Conservation (phyloP, 257 asterid genomes). For the Rehmannia glutinosa region DNA sequence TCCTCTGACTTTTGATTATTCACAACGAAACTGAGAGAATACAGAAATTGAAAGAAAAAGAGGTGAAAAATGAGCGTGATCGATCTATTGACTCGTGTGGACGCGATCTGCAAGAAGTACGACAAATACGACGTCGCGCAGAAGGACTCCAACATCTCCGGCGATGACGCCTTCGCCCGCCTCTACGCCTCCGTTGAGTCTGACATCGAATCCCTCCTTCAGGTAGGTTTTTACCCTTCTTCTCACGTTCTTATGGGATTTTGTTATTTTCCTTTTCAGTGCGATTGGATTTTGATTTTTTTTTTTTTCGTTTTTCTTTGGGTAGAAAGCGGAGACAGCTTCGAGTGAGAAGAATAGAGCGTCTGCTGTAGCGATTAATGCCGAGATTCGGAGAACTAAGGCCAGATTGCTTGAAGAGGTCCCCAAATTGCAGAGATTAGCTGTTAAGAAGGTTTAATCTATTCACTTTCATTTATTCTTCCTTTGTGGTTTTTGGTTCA, state of each 20-base stretch:
- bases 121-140: constrained; percentile 84
- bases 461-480: neutral
- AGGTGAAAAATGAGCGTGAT: constrained; percentile 73
- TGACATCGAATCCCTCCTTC: constrained; percentile 85
- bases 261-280: neutral
- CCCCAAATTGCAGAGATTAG: constrained; percentile 77
- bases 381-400: constrained; percentile 71
- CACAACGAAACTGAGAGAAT: neutral
- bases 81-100: constrained; percentile 89
- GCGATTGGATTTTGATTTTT: constrained; percentile 6
- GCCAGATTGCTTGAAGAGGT: constrained; percentile 63
- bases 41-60: neutral
- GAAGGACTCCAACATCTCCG: constrained; percentile 79
- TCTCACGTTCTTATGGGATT: neutral
- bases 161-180: constrained; percentile 95
- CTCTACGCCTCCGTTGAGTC: constrained; percentile 74
- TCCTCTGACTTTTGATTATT: neutral
- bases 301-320: neutral
- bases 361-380: constrained; percentile 62
- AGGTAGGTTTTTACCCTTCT: constrained; percentile 32
- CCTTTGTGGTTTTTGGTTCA: neutral
- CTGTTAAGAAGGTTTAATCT: constrained; percentile 55
- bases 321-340: constrained; percentile 63
- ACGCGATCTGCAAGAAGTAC: constrained; percentile 91
- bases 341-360: constrained; percentile 59